Evolutionary conservation across 1,284 basidiomycete genomes (phyloP), one percentile per base, ranked within the genome.

Genomic region (Cutaneotrichosporon sp.): DNA sequence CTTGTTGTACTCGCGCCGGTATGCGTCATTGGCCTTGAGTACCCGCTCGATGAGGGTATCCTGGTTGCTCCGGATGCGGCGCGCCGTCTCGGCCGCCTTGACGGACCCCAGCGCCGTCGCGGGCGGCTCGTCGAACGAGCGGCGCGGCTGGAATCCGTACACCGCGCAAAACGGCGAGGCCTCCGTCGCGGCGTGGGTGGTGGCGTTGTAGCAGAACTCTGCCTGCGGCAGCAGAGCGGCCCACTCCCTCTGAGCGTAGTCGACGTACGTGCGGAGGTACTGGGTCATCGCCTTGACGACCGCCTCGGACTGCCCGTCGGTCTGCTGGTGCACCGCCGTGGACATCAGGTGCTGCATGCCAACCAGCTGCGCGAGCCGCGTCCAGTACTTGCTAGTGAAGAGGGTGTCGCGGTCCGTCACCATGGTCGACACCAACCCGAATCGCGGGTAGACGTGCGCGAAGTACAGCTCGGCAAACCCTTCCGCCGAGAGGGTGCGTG

Each of bases 171-270:
- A 83, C 0, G 82, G 83, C 2, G 82, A 73, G 47, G 75, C 68
- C 8, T 71, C 60, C 14, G 78, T 82, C 2, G 77, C 74, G 1
- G 64, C 43, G 38, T 70, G 31, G 67, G 57, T 56, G 72, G 81
- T n/a, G 71, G 83, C 82, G 65, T 84, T 84, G 69, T 81, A 83
- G 0, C 73, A 68, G 59, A 84, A 84, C 66, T 83, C 79, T 0
- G 81, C 57, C 4, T 22, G 38, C 1, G 50, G 50, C 1, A 56
- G 54, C 22, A 52, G 33, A 6, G 25, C 20, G 49, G 7, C 11
- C 84, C 84, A 86, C 13, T 83, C 79, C 27, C 72, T 69, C 58
- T 85, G 83, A 20, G 81, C 70, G 29, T 73, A 69, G 25, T 79
- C 73, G 3, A 20, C 18, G 60, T 60, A 77, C 13, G 65, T 47